Evolutionary conservation across 352 stramenopile species (phyloP).

Genomic region (Globisporangium nunn): DNA sequence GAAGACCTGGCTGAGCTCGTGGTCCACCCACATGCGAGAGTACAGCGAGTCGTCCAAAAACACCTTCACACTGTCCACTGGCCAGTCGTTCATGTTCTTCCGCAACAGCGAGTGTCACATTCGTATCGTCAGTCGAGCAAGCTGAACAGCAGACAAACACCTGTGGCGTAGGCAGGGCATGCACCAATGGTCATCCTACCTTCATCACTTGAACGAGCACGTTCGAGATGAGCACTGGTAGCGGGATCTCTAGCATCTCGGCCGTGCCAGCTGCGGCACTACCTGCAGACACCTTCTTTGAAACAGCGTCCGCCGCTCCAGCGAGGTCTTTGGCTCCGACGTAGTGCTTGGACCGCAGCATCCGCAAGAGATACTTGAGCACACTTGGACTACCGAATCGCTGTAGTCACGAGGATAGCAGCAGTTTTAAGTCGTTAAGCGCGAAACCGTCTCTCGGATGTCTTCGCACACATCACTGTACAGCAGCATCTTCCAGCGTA

Average conservation of each 20-base stretch:
- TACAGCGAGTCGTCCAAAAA: constrained; percentile 82
- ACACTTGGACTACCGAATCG: constrained; percentile 47
- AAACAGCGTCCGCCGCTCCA: constrained; percentile 1
- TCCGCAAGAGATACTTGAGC: constrained; percentile 69
- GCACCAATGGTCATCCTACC: constrained; percentile 10
- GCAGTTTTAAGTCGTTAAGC: background rate
- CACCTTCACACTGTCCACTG: constrained; percentile 80
- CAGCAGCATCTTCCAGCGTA: background rate
- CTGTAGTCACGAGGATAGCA: constrained; percentile 7
- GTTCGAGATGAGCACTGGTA: constrained; percentile 72
- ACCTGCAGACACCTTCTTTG: constrained; percentile 19
- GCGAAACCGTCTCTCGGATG: background rate
- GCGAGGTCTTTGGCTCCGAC: constrained; percentile 30
- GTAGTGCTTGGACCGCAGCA: constrained; percentile 83
- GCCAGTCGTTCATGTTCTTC: constrained; percentile 48
- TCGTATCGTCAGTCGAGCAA: background rate
- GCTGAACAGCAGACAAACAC: background rate
- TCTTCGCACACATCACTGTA: background rate
- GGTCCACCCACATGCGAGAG: constrained; percentile 76
- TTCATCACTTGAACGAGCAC: constrained; percentile 63
- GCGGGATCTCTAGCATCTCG: constrained; percentile 43
- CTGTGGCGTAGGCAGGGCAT: background rate
- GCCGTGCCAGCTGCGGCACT: constrained; percentile 7
- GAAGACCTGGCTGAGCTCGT: constrained; percentile 73
- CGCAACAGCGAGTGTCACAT: background rate